These are phyloP conservation scores for Thraustochytrium sp. DNA, from an alignment of 352 stramenopile species.

Conservation along the genomic window DNA sequence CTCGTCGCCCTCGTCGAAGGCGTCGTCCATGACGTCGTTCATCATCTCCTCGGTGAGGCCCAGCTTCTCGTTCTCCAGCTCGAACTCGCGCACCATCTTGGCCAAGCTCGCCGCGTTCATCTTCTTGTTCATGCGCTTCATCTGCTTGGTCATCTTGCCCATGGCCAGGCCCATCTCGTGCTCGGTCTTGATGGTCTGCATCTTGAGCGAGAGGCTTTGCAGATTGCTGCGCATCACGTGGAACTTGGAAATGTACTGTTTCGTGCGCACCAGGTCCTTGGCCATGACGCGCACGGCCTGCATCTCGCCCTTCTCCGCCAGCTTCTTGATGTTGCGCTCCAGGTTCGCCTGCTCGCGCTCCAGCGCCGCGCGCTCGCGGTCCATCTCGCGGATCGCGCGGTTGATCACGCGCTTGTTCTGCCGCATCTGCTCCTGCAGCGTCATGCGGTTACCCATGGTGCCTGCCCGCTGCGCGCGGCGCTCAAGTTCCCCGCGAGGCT, in stretches of 20 bases:
- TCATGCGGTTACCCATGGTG: constrained; percentile 49
- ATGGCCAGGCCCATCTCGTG: constrained; percentile 94
- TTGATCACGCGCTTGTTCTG: constrained; percentile 98
- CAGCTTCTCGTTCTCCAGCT: constrained; percentile 93
- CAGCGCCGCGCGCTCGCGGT: constrained; percentile 84
- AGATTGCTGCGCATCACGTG: constrained; percentile 95
- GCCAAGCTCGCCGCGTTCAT: constrained; percentile 85
- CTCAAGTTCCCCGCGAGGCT: too few species aligned
- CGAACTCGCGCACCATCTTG: constrained; percentile 98
- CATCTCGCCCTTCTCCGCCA: constrained; percentile 91
- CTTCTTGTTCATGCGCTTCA: constrained; percentile 71
- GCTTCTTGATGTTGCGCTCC: constrained; percentile 95
- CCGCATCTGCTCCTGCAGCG: constrained; percentile 78
- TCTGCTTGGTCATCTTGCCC: constrained; percentile 68
- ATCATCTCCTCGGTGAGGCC: constrained; percentile 97
- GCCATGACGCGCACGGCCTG: constrained; percentile 92
- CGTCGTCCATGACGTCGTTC: constrained; percentile 92
- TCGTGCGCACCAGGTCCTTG: constrained; percentile 88
- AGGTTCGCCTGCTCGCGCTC: constrained; percentile 88
- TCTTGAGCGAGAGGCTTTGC: constrained; percentile 84
- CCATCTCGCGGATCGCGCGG: constrained; percentile 86
- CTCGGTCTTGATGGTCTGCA: constrained; percentile 90
- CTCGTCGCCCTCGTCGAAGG: constrained; percentile 72
- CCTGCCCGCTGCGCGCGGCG: not conserved
- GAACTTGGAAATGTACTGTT: constrained; percentile 94